Conservation (phyloP, 2,329 filamentous ascomycete species). For the Colletotrichum tamarilloi region DNA sequence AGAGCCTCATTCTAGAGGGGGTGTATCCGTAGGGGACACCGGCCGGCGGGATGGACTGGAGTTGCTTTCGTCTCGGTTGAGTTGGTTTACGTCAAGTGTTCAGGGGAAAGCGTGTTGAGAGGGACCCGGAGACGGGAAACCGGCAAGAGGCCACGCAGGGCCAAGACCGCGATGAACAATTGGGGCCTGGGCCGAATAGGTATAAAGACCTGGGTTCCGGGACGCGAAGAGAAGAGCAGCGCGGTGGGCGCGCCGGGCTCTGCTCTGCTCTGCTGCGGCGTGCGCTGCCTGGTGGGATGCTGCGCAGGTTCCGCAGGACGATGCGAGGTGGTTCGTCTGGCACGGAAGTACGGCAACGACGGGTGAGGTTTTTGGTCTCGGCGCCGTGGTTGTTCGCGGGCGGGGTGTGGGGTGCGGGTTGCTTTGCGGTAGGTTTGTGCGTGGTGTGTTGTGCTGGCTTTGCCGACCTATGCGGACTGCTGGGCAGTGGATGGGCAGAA, state of each 20-base stretch:
- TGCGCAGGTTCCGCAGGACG: background rate
- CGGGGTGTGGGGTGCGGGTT: conserved; percentile 1
- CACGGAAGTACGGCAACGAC: conserved; percentile 15
- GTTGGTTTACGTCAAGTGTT: background rate
- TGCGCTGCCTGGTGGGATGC: background rate
- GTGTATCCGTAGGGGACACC: background rate
- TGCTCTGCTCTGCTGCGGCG: too few species aligned
- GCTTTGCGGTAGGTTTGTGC: background rate
- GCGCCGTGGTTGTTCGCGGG: conserved; percentile 15
- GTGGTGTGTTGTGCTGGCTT: background rate
- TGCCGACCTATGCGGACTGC: background rate
- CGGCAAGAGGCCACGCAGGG: background rate
- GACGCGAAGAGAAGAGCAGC: background rate
- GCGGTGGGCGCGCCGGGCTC: background rate
- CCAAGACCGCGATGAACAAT: background rate
- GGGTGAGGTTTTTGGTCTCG: conserved; percentile 4
- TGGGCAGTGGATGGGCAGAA: too few species aligned
- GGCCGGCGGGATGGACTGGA: background rate
- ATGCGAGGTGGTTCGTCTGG: background rate
- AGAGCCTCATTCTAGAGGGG: conserved; percentile 19
- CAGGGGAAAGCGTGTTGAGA: background rate
- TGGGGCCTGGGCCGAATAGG: background rate
- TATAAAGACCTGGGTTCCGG: background rate
- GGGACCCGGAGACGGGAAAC: background rate
- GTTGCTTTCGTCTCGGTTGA: background rate